Evolutionary conservation across 2,329 filamentous ascomycete species (phyloP), one percentile per base, ranked within the genome.

Genomic region (Ophiostoma sp.): DNA sequence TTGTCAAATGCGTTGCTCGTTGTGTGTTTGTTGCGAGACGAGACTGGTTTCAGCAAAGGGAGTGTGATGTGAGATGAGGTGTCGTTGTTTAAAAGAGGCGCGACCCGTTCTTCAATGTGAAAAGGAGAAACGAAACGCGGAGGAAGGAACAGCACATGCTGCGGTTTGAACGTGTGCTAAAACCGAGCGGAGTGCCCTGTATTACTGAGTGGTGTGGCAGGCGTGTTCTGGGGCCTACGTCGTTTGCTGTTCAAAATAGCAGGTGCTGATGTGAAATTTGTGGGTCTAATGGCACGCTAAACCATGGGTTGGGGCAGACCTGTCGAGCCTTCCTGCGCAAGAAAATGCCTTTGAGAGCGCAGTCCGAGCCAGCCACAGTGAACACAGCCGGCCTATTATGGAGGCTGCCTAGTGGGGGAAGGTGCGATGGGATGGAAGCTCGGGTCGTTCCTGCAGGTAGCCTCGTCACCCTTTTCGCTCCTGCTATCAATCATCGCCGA

Each of bases 391-490:
- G 61, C 28, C n/a, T 11, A 63, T 48, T 48, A 22, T 57, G 17
- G 48, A 59, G 39, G 71, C 63, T 55, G 61, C 64, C 52, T 52
- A 55, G 66, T 70, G 57, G 69, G 74, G 75, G 74, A 74, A 74
- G 69, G 64, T 55, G 66, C 66, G 22, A 69, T 57, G 33, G 61
- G 48, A 57, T 25, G 31, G 50, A 25, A 66, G 45, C 59, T 73
- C 28, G 36, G 39, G 57, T 36, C 33, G 72, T 72, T 73, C 70
- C 70, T 75, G 72, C 72, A 75, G 72, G 72, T 59, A 76, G 75
- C 75, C 73, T 75, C 70, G 73, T 72, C 73, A 55, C 64, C 69
- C 64, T 61, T 66, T 61, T 64, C 48, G 42, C 22, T 28, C 61
- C 15, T 48, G 42, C 42, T 63, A 63, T 52, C 33, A 42, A 72